phyloP scores from a whole-genome alignment of 2,329 filamentous ascomycete genomes.

The Aspergillus viridinutans region DNA sequence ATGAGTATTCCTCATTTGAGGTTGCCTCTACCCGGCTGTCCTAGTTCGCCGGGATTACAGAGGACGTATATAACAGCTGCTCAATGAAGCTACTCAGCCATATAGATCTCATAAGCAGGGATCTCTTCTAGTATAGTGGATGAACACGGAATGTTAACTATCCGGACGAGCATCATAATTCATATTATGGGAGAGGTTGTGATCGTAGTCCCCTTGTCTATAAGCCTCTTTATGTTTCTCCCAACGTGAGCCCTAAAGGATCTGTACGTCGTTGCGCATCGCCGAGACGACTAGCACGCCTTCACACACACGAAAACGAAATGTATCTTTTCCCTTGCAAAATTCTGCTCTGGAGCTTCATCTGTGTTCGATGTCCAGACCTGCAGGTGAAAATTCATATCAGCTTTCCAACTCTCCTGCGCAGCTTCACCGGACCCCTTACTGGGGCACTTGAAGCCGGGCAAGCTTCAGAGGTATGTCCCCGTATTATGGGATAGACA shows the following conservation, averaged over 20 bases:
- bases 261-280: not conserved
- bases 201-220: not conserved
- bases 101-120: not conserved
- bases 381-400: not conserved
- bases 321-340: not conserved
- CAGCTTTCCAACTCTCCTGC: not conserved
- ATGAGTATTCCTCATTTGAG: not conserved
- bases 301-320: not conserved
- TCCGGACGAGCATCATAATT: not conserved
- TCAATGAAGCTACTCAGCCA: not conserved
- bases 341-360: not conserved
- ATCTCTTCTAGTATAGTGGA: not conserved
- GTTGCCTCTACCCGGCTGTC: not conserved
- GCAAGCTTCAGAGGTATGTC: not conserved
- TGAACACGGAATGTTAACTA: not conserved
- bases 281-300: not conserved
- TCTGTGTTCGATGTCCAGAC: not conserved
- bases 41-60: not conserved
- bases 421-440: not conserved
- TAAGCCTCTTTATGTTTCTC: not conserved
- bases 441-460: not conserved
- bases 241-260: not conserved
- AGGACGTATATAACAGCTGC: not conserved
- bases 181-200: not conserved
- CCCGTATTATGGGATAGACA: not conserved